Percentiles rank a stretch among this genome's conserved stretches.
Conservation (phyloP, 2,329 filamentous ascomycete species). For the Beauveria pseudobassiana region DNA sequence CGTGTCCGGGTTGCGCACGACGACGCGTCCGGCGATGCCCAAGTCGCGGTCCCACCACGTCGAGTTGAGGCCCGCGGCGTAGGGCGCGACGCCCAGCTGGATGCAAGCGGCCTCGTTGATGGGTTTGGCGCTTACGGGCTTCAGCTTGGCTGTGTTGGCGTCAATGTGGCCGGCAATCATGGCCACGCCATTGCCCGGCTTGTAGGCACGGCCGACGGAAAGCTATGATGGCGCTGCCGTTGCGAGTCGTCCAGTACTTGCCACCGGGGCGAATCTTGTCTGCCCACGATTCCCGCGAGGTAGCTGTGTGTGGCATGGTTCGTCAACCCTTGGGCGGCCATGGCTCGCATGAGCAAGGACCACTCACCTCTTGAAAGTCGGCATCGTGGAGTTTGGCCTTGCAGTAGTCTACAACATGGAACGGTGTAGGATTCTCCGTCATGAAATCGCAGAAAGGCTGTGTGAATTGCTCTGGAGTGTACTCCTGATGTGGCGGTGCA, state of each 20-base stretch:
- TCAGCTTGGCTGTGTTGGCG: constrained; percentile 80
- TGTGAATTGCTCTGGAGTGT: constrained; percentile 59
- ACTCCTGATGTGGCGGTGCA: background rate
- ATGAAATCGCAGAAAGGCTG: constrained; percentile 84
- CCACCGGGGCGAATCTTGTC: constrained; percentile 66
- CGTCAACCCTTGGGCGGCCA: background rate
- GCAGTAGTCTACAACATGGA: constrained; percentile 79
- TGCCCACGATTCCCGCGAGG: constrained; percentile 71
- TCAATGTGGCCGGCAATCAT: constrained; percentile 92
- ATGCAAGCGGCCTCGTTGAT: constrained; percentile 69
- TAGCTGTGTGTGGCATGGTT: constrained; percentile 37
- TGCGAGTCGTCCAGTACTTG: constrained; percentile 83
- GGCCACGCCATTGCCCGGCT: constrained; percentile 76
- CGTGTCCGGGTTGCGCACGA: constrained; percentile 64
- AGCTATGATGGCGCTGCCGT: constrained; percentile 82
- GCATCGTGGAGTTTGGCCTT: constrained; percentile 60
- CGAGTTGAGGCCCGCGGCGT: constrained; percentile 75
- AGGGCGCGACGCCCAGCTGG: constrained; percentile 86
- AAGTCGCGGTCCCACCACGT: constrained; percentile 99
- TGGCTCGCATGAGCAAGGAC: background rate
- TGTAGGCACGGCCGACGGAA: constrained; percentile 70
- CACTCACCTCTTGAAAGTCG: constrained; percentile 63
- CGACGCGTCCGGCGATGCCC: constrained; percentile 79
- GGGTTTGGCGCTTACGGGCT: constrained; percentile 79
- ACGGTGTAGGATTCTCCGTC: constrained; percentile 84